These are phyloP conservation scores for Haberlea rhodopensis DNA, from an alignment of 257 asterid species.

Conservation along the genomic window DNA sequence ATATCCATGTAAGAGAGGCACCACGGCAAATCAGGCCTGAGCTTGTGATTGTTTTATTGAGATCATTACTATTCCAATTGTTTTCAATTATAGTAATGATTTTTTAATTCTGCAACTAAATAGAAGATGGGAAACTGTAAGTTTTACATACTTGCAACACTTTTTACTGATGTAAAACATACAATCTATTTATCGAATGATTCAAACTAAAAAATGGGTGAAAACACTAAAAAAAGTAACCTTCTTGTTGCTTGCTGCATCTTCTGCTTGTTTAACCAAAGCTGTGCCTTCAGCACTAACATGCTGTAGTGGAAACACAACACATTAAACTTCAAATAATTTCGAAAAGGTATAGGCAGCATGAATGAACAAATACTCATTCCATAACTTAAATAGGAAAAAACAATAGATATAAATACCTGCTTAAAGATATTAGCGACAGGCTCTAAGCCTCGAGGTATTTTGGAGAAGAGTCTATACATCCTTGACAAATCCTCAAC, in stretches of 20 bases:
- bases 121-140: slow-evolving; percentile 1
- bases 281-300: slow-evolving; percentile 96
- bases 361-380: slow-evolving; percentile 10
- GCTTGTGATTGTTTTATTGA: neutral
- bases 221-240: slow-evolving; percentile 21
- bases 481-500: slow-evolving; percentile 93
- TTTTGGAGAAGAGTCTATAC: slow-evolving; percentile 93
- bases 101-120: slow-evolving; percentile 15
- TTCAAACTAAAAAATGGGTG: neutral
- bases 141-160: slow-evolving; percentile 5
- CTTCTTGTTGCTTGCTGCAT: slow-evolving; percentile 95
- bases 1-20: neutral
- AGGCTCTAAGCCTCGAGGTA: slow-evolving; percentile 82
- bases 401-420: slow-evolving; percentile 63
- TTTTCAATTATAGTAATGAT: neutral
- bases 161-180: neutral
- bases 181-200: slow-evolving; percentile 1
- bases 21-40: neutral
- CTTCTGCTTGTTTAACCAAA: slow-evolving; percentile 97
- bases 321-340: slow-evolving; percentile 13
- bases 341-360: slow-evolving; percentile 14
- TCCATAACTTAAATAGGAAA: slow-evolving; percentile 13
- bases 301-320: slow-evolving; percentile 55
- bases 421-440: slow-evolving; percentile 74
- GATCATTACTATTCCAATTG: neutral